Base-by-base conservation (phyloP, 1,284 basidiomycete genomes). In the Mycosarcoma mackinlayi region DNA sequence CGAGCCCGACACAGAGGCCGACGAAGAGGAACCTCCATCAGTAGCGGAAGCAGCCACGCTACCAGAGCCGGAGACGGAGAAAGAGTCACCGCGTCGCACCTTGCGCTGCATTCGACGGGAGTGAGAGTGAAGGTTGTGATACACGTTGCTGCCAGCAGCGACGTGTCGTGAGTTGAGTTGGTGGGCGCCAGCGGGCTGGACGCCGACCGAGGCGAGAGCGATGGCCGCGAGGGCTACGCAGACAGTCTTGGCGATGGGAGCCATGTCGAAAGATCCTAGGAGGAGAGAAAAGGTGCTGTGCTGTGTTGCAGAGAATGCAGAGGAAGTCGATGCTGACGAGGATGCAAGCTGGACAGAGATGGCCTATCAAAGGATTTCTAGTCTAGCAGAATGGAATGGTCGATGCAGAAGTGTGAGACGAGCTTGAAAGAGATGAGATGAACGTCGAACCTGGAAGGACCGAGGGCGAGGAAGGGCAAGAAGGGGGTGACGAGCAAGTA, bases 101-200 rank as follows among this genome's bases (percentile, higher is more conserved):
- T 73, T 73, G 40, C 69, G 69, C 53, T 73, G 48, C 69, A 73
- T 73, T 34, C 69, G 64, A 25, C 64, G 59, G 28, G 60, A 59
- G 50, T 68, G 69, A 14, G 69, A 68, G 60, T 68, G 69, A 31
- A 68, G 40, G 57, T 73, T 68, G 60, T 62, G 59, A 56, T 60
- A 61, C 48, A 67, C 64, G 60, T 73, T 59, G 53, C 60, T 58
- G 60, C 69, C 69, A 64, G 64, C 69, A 59, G 57, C 56, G 47
- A 47, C 56, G 50, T 68, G 64, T 39, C 64, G 44, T 3, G 60
- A 62, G 53, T 61, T 56, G 55, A 73, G 69, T 42, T 73, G 69
- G 24, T 73, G 64, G 42, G 64, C 64, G n/a, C 44, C 41, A 45
- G 61, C 69, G 19, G 59, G 64, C 53, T 64, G 59, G 18, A 35